Evolutionary conservation across 2,329 filamentous ascomycete genomes (phyloP), one percentile per base, ranked within the genome.

Genomic region (Trichoderma pleuroti): DNA sequence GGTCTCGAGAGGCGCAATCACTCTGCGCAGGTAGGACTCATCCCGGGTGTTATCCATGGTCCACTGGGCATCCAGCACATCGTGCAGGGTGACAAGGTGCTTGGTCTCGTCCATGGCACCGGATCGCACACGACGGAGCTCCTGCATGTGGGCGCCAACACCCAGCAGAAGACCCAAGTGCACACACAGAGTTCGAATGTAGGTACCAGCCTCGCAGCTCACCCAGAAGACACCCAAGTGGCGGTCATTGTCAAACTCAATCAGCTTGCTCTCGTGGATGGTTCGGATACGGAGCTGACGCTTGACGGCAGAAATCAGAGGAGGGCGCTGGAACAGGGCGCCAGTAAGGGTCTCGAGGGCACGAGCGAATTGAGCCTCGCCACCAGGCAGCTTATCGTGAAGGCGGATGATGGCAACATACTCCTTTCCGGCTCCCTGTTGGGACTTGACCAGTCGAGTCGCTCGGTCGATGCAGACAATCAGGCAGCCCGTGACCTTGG

Each of bases 171-270:
- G 84, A 82, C 93, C 93, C 75, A 99, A 83, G 84, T 98, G 96
- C 56, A 98, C 95, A 83, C 96, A 98, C 61, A 99, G 90, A 46
- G 96, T 99, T 86, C 96, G 93, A 81, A 99, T 98, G 83, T 99
- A 99, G 74, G 96, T 99, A 81, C 96, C 96, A 67, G 81, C 96
- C 84, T 99, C 96, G 83, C 96, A 99, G 84, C 93, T 97, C 77
- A 98, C 96, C 95, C 96, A 98, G 88, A 99, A 99, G 70, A 98
- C 95, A 82, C 93, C 96, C 46, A 99, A 88, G 82, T 98, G 94
- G 77, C 96, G 91, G 79, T 98, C 95, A 80, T 99, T 98, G 86
- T 99, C 96, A 80, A 98, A 99, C 86, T 99, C 96, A 80, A 93
- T 90, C 69, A 98, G 87, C 86, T 97, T 97, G 89, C 92, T 97